Conservation (phyloP, 2,329 filamentous ascomycete genomes). For the Arachnomyces sp. region DNA sequence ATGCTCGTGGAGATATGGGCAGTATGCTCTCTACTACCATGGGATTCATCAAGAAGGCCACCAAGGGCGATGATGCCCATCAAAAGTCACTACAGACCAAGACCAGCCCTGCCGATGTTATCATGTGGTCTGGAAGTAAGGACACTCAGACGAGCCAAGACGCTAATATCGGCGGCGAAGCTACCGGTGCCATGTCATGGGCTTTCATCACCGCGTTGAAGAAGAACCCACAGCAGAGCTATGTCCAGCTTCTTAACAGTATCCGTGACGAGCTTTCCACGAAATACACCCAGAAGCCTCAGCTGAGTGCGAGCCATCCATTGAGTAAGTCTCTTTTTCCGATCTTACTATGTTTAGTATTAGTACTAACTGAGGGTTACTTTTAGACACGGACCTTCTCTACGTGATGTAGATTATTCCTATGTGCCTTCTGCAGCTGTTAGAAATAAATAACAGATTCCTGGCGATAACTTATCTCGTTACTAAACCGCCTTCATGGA, state of each 20-base stretch:
- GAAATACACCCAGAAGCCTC: slow-evolving; percentile 91
- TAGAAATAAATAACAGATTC: no score
- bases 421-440: neutral
- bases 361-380: slow-evolving; percentile 16
- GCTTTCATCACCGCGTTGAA: slow-evolving; percentile 87
- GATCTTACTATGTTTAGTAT: slow-evolving; percentile 12
- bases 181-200: slow-evolving; percentile 97
- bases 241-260: slow-evolving; percentile 90
- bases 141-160: slow-evolving; percentile 93
- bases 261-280: slow-evolving; percentile 80
- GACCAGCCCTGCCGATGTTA: slow-evolving; percentile 87
- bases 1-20: slow-evolving; percentile 74
- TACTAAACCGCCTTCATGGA: no score
- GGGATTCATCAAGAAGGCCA: slow-evolving; percentile 79
- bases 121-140: slow-evolving; percentile 97
- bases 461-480: no score
- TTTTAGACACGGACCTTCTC: slow-evolving; percentile 55
- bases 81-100: slow-evolving; percentile 78
- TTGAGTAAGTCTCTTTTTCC: slow-evolving; percentile 58
- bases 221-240: slow-evolving; percentile 92
- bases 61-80: slow-evolving; percentile 68
- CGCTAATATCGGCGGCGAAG: slow-evolving; percentile 76
- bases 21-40: slow-evolving; percentile 75
- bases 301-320: slow-evolving; percentile 92
- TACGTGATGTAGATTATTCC: slow-evolving; percentile 54